Evolutionary conservation across 2,329 filamentous ascomycete genomes (phyloP), one percentile per base, ranked within the genome.

Genomic region (Calonectria pseudoreteaudii): DNA sequence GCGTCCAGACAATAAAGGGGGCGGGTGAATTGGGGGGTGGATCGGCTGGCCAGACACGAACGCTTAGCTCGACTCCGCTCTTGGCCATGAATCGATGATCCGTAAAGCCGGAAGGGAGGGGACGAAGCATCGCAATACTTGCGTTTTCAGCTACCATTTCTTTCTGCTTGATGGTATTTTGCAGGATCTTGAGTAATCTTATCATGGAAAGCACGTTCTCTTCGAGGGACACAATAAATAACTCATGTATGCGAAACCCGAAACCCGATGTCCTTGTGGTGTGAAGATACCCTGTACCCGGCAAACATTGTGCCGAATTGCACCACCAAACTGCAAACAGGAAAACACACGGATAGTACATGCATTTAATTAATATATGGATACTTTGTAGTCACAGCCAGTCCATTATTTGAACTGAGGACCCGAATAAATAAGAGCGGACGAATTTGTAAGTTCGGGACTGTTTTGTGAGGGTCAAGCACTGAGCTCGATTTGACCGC

Each of bases 21-120:
- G 66, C 66, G 4, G 66, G 66, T 18, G 23, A 31, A 2, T 14
- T 31, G 26, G 66, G 49, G 28, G 50, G 16, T 23, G 50, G 50
- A 20, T 58, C 36, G 14, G 66, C 66, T 26, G 36, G 50, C 50
- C 66, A 68, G 13, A 47, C 66, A 30, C 36, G 36, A 36, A 68
- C 66, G 26, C 66, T 56, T 14, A 67, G 49, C 65, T 56, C 65
- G 10, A 18, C 49, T 31, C 65, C 65, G 65, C 65, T 67, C 20
- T 44, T 31, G 34, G 49, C 53, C 3, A 31, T 38, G 49, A 56
- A 67, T 9, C 30, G 30, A 36, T 67, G 65, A n/a, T 56, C 49
- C 16, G 65, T 30, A 31, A 67, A 67, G 49, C 49, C 34, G 7
- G n/a, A 16, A 10, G 65, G 65, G 18, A 67, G 65, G 23, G 65